Evolutionary conservation across 2,329 filamentous ascomycete species (phyloP), one percentile per base, ranked within the genome.

Genomic region (Claviceps arundinis): DNA sequence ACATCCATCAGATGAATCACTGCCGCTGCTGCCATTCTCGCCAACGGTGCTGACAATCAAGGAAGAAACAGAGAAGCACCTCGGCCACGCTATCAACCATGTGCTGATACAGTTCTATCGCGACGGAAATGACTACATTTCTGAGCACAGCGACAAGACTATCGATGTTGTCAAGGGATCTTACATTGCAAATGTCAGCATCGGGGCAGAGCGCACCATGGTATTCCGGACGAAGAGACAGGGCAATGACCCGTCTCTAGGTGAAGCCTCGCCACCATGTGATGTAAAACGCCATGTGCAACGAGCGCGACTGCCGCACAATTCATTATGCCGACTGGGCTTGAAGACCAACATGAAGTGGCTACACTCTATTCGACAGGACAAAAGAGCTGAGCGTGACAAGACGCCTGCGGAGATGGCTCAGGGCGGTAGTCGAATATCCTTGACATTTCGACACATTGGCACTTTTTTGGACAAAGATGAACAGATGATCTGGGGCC

Each of bases 131-230:
- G 93, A 98, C 68, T 89, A 89, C 64, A 98, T 98, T 56, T 93
- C 88, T 0, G 93, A 98, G 64, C 93, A 98, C 63, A 94, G 89
- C 41, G 93, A 98, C 65, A 98, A 98, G 70, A 95, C 91, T 0
- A 73, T 98, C 24, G 93, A 98, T 64, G 93, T 98, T 52, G 82
- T 81, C 13, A 80, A 78, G 26, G 82, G 76, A 4, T 93, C 87
- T 24, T 90, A 77, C 54, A 95, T 98, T 58, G 89, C 90, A 57
- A 98, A 97, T 62, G 81, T 95, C 48, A 95, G 89, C 58, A 77
- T 97, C n/a, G 93, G 93, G 1, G 90, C 91, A 0, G 84, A 94
- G 68, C 77, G 93, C 50, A 90, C 82, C 2, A 96, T 97, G 90
- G 77, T 87, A 0, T 78, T 98, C 38, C 82, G 93, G 50, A 91